Base-by-base conservation (phyloP, 78 protist genomes). In the Acrasis kona region DNA sequence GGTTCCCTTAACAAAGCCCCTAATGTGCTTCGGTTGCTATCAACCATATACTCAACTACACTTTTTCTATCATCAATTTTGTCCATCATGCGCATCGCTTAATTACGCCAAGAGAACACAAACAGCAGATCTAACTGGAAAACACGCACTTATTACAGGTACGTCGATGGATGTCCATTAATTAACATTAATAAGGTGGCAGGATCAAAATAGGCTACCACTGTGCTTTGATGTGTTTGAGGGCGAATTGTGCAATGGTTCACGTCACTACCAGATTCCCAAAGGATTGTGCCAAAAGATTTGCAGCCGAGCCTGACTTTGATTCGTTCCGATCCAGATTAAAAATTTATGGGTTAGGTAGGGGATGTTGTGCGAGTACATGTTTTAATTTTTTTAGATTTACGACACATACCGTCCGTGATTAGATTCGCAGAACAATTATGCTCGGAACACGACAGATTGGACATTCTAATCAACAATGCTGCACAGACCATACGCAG, bases 401-500 rank as follows among this genome's bases (percentile, higher is more conserved):
- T 82, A 31, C 58, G 87, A 6, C 84, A 83, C 78, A 19, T 83
- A 2, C n/a, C 40, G 0, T n/a, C 74, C 3, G 8, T 79, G 6
- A 66, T 72, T 74, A 39, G 8, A 10, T 42, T 82, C 50, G 31
- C 41, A 9, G 84, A 5, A 2, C 7, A 30, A 28, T 10, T 82
- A 5, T 1, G 10, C 6, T 3, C 0, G 9, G 5, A 2, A 12
- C 39, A 0, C 34, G 34, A 35, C 19, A 67, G 50, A 8, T 50
- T 87, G 57, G 82, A 78, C 74, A 77, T 40, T n/a, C 6, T 89
- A 64, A 58, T 89, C 61, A 82, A 86, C 86, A 89, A 89, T 70
- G 93, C 92, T 0, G 82, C 85, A 10, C 89, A 84, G 79, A 88
- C 92, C 8, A 57, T 88, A 31, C 36, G 78, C 2, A 69, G 85